Evolutionary conservation across 2,329 filamentous ascomycete species (phyloP), one percentile per base, ranked within the genome.

Genomic region (Aureobasidium sp.): DNA sequence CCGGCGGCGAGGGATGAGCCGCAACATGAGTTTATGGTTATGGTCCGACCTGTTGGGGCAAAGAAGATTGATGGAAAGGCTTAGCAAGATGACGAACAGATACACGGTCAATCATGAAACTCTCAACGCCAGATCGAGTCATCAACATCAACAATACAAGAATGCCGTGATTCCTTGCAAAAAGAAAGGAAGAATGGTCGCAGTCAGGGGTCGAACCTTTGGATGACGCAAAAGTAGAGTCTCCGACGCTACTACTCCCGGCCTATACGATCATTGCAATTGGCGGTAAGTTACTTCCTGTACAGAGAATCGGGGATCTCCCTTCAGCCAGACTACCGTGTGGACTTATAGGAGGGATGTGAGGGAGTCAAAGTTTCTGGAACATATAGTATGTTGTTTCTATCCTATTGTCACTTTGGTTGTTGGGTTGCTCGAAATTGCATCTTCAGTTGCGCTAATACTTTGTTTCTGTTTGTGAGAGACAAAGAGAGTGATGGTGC

Each of bases 1-100:
- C 39, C 39, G 5, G n/a, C 37, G 5, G 55, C 29, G 7, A 42
- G 29, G 31, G 42, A 20, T 34, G 65, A 70, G 22, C 61, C 68
- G 22, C 62, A 67, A 11, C 44, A 49, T 41, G 15, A 22, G 20
- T 60, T 60, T 17, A 60, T 60, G 57, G 48, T 37, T 20, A 60
- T 60, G 57, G 27, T 60, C 15, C 27, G 57, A 20, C 45, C 55
- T 37, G 42, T 15, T 3, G 55, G 31, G 9, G 55, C 27, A 11
- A 45, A 34, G 53, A 45, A 44, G 53, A 9, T 3, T 17, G n/a
- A n/a, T 31, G 29, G 11, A 25, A 36, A 17, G 25, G 29, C n/a
- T 3, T 22, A 25, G 27, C 29, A 8, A 7, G 41, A 20, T 31
- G 36, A 22, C 3, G 34, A n/a, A 42, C 37, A 22, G 12, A n/a